Evolutionary conservation across 495 filamentous ascomycete genomes (phyloP).

Genomic region (Xylaria nigripes): DNA sequence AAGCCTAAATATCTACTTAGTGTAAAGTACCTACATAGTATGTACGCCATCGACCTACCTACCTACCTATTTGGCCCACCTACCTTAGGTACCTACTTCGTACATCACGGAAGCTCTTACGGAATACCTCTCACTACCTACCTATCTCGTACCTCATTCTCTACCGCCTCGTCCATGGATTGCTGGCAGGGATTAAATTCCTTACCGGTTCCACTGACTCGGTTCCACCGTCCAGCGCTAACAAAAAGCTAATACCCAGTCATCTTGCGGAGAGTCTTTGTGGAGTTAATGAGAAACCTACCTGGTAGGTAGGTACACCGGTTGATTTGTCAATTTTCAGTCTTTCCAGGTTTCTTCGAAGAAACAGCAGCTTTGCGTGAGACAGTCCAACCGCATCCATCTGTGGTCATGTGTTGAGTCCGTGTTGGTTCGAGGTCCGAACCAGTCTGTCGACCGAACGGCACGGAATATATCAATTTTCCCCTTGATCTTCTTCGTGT

Average conservation of each 20-base stretch:
- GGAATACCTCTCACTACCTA: too few species aligned
- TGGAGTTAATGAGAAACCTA: not conserved
- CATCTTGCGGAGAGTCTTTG: not conserved
- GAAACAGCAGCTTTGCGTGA: not conserved
- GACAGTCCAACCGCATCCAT: constrained; percentile 10
- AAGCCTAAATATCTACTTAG: too few species aligned
- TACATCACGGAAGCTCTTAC: too few species aligned
- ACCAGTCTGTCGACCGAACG: not conserved
- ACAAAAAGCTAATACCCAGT: not conserved
- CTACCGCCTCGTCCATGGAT: not conserved
- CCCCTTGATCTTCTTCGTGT: not conserved
- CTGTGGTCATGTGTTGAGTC: constrained; percentile 3
- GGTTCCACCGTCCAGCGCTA: not conserved
- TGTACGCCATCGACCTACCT: too few species aligned
- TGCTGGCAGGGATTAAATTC: not conserved
- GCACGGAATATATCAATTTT: not conserved
- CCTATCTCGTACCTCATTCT: not conserved
- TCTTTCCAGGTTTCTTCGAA: not conserved
- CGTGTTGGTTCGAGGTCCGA: not conserved
- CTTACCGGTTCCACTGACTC: not conserved
- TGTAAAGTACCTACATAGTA: too few species aligned
- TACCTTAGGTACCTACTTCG: not conserved
- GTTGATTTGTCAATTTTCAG: constrained; percentile 2
- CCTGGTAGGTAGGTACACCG: not conserved
- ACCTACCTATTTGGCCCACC: too few species aligned